phyloP scores from a whole-genome alignment of 495 filamentous ascomycete species.

The Penicillium paradoxum region DNA sequence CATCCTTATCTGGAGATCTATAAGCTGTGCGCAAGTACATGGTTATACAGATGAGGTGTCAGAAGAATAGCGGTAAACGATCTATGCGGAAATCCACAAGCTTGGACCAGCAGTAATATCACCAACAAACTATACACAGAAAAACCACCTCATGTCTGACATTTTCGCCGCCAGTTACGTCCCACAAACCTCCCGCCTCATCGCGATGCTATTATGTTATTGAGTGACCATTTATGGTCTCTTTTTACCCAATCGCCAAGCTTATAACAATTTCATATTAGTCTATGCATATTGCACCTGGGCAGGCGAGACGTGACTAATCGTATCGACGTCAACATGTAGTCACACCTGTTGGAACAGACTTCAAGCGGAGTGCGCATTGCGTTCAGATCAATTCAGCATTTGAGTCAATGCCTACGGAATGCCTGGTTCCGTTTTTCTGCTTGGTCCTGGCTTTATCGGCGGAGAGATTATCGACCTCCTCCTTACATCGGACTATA shows the following conservation, averaged over 20 bases:
- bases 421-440: conserved; percentile 18
- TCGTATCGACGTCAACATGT: not conserved
- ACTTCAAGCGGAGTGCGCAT: not conserved
- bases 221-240: no score
- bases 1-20: not conserved
- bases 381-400: not conserved
- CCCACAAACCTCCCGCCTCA: no score
- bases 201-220: no score
- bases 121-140: no score
- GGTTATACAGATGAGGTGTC: not conserved
- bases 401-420: not conserved
- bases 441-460: conserved; percentile 39
- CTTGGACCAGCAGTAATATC: no score
- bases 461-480: conserved; percentile 35
- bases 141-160: no score
- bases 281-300: not conserved
- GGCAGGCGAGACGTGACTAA: not conserved
- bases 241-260: no score
- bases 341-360: not conserved
- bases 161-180: no score
- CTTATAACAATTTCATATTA: not conserved
- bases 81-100: no score
- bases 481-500: conserved; percentile 27
- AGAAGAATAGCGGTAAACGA: no score
- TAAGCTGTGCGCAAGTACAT: not conserved